These are phyloP conservation scores for Capsicum baccatum DNA, from an alignment of 257 asterid species.

Conservation along the genomic window DNA sequence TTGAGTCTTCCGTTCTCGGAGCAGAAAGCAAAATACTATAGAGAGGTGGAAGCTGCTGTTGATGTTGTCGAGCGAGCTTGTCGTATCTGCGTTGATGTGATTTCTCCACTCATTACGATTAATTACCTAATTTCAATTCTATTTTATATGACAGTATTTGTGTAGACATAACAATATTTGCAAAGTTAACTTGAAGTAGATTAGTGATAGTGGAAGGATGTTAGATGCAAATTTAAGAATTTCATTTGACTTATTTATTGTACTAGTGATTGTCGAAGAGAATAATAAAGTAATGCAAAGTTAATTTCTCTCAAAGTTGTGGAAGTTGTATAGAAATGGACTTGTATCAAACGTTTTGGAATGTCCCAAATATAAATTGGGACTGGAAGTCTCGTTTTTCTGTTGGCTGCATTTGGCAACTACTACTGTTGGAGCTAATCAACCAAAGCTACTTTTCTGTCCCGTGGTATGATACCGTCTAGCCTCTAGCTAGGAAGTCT, in stretches of 20 bases:
- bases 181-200: neutral
- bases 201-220: neutral
- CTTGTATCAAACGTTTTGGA: neutral
- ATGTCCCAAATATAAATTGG: neutral
- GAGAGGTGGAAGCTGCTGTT: slow-evolving; percentile 78
- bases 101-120: slow-evolving; percentile 1
- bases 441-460: neutral
- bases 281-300: neutral
- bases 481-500: too few relatives aligned
- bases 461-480: too few relatives aligned
- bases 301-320: neutral
- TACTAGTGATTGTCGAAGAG: neutral
- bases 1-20: slow-evolving; percentile 62
- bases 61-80: slow-evolving; percentile 90
- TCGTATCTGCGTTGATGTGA: slow-evolving; percentile 85
- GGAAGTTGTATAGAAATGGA: neutral
- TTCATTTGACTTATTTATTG: neutral
- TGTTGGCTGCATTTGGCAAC: too few relatives aligned
- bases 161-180: neutral
- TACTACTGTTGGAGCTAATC: neutral
- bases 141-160: neutral
- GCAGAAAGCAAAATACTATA: slow-evolving; percentile 62
- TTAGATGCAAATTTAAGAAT: neutral
- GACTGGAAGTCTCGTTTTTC: neutral
- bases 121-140: neutral